Evolutionary conservation across 495 filamentous ascomycete genomes (phyloP).

Genomic region (Aspergillus saccharolyticus): DNA sequence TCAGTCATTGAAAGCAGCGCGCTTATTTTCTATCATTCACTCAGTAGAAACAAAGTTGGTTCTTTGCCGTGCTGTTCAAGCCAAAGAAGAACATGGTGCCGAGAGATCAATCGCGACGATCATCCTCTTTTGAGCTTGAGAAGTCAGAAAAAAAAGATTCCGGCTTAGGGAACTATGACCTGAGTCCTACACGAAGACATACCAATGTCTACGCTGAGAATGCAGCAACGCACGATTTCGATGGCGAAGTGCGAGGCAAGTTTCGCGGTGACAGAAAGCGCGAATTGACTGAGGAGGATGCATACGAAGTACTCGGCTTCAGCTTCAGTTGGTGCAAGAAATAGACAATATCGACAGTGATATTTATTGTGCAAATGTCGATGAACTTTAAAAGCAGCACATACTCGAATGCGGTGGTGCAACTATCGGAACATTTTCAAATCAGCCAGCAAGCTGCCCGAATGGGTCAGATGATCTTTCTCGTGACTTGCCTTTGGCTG

Average conservation of each 20-base stretch:
- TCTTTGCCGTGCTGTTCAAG: no score
- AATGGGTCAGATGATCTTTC: conserved; percentile 63
- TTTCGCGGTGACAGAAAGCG: conserved; percentile 39
- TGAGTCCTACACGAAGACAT: conserved; percentile 13
- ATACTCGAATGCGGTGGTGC: conserved; percentile 60
- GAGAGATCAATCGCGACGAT: background rate
- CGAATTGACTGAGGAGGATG: conserved; percentile 58
- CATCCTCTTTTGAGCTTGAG: background rate
- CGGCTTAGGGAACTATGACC: background rate
- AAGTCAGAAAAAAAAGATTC: background rate
- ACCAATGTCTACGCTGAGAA: conserved; percentile 19
- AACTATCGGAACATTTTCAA: conserved; percentile 56
- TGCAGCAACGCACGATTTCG: conserved; percentile 18
- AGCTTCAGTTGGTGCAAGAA: conserved; percentile 63
- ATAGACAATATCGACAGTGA: conserved; percentile 67
- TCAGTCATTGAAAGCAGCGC: no score
- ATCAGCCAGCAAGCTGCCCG: conserved; percentile 62
- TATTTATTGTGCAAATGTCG: conserved; percentile 72
- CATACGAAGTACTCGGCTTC: conserved; percentile 61
- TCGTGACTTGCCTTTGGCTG: conserved; percentile 73
- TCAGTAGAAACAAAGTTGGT: no score
- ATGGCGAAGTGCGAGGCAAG: conserved; percentile 12
- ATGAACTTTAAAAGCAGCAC: conserved; percentile 84
- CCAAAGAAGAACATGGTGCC: conserved; percentile 3
- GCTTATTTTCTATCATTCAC: no score